These are phyloP conservation scores for Cicer bijugum DNA, from an alignment of 306 rosid species.

Conservation along the genomic window DNA sequence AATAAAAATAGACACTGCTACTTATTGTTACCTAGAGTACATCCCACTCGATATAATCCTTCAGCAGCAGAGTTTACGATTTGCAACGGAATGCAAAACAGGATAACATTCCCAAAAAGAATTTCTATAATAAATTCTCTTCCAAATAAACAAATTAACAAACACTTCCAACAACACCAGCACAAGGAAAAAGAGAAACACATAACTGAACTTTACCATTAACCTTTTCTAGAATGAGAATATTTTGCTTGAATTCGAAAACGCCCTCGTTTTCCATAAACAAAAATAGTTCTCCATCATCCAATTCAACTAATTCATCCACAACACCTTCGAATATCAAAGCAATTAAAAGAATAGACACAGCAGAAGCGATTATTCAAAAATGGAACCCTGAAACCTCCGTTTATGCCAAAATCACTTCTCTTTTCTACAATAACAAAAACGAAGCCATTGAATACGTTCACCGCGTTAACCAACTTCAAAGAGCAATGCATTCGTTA, in stretches of 20 bases:
- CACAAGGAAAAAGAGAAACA: too few relatives aligned
- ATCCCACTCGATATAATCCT: neutral
- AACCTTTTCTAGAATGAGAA: slow-evolving; percentile 47
- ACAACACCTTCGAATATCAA: slow-evolving; percentile 33
- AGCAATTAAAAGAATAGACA: slow-evolving; percentile 45
- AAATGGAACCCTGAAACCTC: slow-evolving; percentile 78
- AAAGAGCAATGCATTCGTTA: slow-evolving; percentile 66
- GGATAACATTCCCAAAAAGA: neutral
- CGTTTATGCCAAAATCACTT: slow-evolving; percentile 62
- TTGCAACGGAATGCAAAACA: neutral
- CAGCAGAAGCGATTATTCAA: slow-evolving; percentile 51
- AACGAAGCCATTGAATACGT: slow-evolving; percentile 62
- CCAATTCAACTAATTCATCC: neutral
- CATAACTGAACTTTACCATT: neutral
- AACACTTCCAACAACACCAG: neutral
- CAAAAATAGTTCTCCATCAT: neutral
- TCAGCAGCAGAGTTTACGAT: too few relatives aligned
- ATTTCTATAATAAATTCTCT: neutral
- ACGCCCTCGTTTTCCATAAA: slow-evolving; percentile 43
- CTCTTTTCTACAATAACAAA: slow-evolving; percentile 65
- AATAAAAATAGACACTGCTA: too few relatives aligned
- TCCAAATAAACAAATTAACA: neutral
- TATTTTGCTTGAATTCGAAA: slow-evolving; percentile 51
- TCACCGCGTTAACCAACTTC: slow-evolving; percentile 61
- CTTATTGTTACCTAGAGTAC: too few relatives aligned